phyloP scores from a whole-genome alignment of 306 rosid genomes.

The Casuarina equisetifolia region DNA sequence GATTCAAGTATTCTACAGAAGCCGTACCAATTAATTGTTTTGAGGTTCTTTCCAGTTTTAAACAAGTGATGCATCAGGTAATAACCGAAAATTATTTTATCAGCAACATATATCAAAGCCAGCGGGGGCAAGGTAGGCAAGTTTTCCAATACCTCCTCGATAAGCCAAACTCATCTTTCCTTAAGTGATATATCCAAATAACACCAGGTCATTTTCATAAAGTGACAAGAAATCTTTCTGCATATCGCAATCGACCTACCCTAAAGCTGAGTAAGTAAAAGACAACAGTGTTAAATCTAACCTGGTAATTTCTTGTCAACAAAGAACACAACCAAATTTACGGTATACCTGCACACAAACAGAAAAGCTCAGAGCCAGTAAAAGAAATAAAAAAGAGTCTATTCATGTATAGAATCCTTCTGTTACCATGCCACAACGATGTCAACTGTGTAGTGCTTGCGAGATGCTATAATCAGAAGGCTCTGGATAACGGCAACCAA shows the following conservation, averaged over 20 bases:
- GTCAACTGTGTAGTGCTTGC: slow-evolving; percentile 54
- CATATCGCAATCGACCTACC: slow-evolving; percentile 1
- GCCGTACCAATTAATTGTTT: not conserved
- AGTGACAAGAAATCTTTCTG: not conserved
- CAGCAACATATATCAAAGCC: not conserved
- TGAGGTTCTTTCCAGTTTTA: not conserved
- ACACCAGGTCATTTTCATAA: not conserved
- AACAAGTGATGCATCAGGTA: not conserved
- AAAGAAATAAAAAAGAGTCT: not conserved
- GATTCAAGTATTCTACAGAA: not conserved
- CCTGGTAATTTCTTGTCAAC: slow-evolving; percentile 48
- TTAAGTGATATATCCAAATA: not conserved
- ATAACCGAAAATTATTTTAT: not conserved
- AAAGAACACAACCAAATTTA: slow-evolving; percentile 46
- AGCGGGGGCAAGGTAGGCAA: not conserved
- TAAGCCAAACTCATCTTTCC: not conserved
- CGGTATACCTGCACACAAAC: slow-evolving; percentile 44
- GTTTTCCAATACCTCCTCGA: too few relatives aligned
- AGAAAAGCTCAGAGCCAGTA: not conserved
- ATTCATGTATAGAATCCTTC: slow-evolving; percentile 2
- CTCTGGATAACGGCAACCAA: slow-evolving; percentile 44
- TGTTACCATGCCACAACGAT: slow-evolving; percentile 48
- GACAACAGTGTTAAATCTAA: slow-evolving; percentile 10
- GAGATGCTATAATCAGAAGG: slow-evolving; percentile 53
- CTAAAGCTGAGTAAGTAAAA: not conserved